A percentile compares a stretch with the other conserved stretches of the same genome.
These are phyloP conservation scores for Novymonas esmeraldas DNA, from an alignment of 208 protist genomes.

Conservation along the genomic window DNA sequence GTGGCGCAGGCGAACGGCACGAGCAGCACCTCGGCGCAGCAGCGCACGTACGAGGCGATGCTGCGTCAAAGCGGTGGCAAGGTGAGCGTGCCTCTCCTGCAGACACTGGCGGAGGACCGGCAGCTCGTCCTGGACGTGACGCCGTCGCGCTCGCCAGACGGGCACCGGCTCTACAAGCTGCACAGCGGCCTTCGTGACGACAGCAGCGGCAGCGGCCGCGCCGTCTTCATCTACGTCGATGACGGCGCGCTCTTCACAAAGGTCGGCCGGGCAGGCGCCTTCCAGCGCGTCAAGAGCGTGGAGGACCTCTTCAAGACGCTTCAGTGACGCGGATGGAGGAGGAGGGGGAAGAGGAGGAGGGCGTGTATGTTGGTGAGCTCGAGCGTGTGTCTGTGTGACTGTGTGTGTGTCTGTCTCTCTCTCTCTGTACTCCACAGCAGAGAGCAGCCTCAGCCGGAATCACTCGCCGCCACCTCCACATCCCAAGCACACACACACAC, in stretches of 20 bases:
- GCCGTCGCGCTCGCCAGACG: constrained; percentile 53
- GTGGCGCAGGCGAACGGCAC: constrained; percentile 50
- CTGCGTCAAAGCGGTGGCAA: constrained; percentile 70
- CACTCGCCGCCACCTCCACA: not conserved
- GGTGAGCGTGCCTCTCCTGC: constrained; percentile 64
- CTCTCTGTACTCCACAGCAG: not conserved
- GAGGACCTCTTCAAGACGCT: constrained; percentile 71
- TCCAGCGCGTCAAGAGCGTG: constrained; percentile 63
- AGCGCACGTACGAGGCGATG: constrained; percentile 69
- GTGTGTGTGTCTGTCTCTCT: not conserved
- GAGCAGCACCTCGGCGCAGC: constrained; percentile 44
- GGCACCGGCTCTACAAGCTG: constrained; percentile 73
- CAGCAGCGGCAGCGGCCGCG: constrained; percentile 4
- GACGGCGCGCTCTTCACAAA: constrained; percentile 71
- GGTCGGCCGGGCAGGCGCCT: constrained; percentile 35
- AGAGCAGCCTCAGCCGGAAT: not conserved
- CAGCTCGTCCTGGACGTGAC: constrained; percentile 72
- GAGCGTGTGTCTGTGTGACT: not conserved
- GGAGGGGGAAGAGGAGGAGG: too few relatives aligned
- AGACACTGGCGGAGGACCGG: constrained; percentile 70
- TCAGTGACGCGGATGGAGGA: too few relatives aligned
- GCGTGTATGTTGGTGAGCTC: too few relatives aligned
- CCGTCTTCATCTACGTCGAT: constrained; percentile 76
- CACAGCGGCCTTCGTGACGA: constrained; percentile 31
- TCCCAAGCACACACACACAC: not conserved